Base-by-base conservation (phyloP, 352 stramenopile species). In the Phytophthora pini region DNA sequence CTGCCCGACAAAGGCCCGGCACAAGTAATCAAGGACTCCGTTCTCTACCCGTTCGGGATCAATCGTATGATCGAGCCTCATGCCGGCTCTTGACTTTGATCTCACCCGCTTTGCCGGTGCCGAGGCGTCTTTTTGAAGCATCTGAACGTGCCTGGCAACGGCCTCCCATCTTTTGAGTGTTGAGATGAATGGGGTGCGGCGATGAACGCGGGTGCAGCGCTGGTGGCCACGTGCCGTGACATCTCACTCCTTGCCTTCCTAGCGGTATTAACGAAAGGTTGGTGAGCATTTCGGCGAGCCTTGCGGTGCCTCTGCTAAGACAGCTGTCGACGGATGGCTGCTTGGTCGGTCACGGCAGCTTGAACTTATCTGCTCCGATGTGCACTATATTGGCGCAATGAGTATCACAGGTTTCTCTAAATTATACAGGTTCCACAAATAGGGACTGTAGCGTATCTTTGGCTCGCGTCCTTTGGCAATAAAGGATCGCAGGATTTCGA, bases 341-440 rank as follows among this genome's bases (percentile, higher is more conserved):
- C 39, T 49, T 58, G 39, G 40, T 36, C 1, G 27, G n/a, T 51
- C 52, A 51, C 40, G 20, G 31, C 54, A 27, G 17, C 29, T 61
- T 61, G 54, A 60, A 60, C 52, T 60, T 60, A 51, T 60, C 52
- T 8, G 15, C 26, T 20, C 27, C 10, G 52, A 60, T 60, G 52
- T 60, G 52, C n/a, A 36, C 50, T 47, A 34, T 46, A 47, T 38
- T 22, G 2, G 8, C 15, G 20, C 8, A 22, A 20, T 2, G 20
- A 24, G 2, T 39, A 53, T 53, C 13, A 31, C 48, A 45, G 48
- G 20, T 45, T 22, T 11, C 12, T 10, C 9, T 10, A 17, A 45
- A 8, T 44, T 20, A 46, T 13, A 50, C 52, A 59, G 52, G 39
- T 59, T 43, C 32, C 7, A 12, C 6, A 12, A 49, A 13, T 24